Evolutionary conservation across 768 basidiomycete genomes (phyloP).

Genomic region (Serendipita sp.): DNA sequence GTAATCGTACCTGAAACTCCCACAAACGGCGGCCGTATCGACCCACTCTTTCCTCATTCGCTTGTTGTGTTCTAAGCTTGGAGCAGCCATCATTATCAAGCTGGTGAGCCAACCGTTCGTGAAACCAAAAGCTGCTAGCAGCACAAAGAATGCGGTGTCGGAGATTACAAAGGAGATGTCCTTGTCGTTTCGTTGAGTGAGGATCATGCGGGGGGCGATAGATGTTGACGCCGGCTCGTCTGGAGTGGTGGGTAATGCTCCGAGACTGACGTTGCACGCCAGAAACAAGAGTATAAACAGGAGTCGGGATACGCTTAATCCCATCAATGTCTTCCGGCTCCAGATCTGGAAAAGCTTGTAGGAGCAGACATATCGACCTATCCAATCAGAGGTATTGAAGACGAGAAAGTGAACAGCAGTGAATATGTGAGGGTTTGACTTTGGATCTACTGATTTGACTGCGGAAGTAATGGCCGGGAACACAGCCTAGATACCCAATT

Average conservation of each 20-base stretch:
- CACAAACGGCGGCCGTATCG: neutral
- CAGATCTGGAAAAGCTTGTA: constrained; percentile 50
- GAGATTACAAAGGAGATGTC: too few relatives aligned
- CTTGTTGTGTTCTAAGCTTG: constrained; percentile 60
- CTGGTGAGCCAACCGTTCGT: constrained; percentile 71
- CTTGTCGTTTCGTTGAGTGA: too few relatives aligned
- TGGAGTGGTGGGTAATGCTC: constrained; percentile 9
- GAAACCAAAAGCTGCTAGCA: constrained; percentile 56
- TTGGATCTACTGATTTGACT: constrained; percentile 45
- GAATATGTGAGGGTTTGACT: constrained; percentile 59
- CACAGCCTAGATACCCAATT: constrained; percentile 39
- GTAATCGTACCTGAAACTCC: neutral
- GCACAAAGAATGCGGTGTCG: constrained; percentile 55
- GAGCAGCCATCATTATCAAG: constrained; percentile 64
- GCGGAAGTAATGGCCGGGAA: constrained; percentile 76
- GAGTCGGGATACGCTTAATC: constrained; percentile 49
- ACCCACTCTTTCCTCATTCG: constrained; percentile 3
- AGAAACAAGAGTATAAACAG: constrained; percentile 76
- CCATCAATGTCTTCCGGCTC: constrained; percentile 44
- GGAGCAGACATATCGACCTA: constrained; percentile 52
- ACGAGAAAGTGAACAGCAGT: constrained; percentile 59
- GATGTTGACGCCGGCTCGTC: constrained; percentile 30
- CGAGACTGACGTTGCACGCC: constrained; percentile 65
- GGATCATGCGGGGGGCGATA: constrained; percentile 27
- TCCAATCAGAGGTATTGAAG: constrained; percentile 56